Evolutionary conservation across 345 rosid species (phyloP).

Genomic region (Acer yangbiense): DNA sequence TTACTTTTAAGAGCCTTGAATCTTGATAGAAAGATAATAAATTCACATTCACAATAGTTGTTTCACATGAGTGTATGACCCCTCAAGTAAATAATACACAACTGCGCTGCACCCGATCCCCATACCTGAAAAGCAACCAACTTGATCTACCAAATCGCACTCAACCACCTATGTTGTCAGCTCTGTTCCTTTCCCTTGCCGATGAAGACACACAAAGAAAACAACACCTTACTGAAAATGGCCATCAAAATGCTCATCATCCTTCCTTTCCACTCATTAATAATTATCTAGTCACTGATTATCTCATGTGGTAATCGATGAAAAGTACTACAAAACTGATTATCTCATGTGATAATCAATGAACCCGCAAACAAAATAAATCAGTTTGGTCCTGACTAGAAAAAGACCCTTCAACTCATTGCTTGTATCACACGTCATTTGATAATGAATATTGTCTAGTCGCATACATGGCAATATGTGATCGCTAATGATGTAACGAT

Average conservation of each 20-base stretch:
- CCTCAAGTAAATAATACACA: neutral
- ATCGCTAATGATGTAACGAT: too few species aligned
- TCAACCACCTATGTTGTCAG: neutral
- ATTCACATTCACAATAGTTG: conserved; percentile 11
- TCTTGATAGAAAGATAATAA: neutral
- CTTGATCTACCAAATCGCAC: conserved; percentile 18
- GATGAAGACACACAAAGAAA: conserved; percentile 23
- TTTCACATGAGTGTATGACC: conserved; percentile 17
- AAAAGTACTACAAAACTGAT: too few species aligned
- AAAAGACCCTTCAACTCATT: too few species aligned
- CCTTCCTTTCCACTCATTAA: neutral
- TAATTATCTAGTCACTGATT: too few species aligned
- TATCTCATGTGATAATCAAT: too few species aligned
- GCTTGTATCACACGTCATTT: neutral
- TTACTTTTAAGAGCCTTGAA: neutral
- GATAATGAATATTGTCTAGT: too few species aligned
- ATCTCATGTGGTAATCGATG: too few species aligned
- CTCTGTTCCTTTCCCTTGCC: conserved; percentile 18
- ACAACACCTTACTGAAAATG: conserved; percentile 11
- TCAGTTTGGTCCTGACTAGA: too few species aligned
- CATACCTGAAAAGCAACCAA: conserved; percentile 19
- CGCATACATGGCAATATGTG: too few species aligned
- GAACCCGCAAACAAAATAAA: too few species aligned
- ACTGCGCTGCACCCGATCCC: neutral
- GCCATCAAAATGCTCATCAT: conserved; percentile 1